A percentile compares a stretch with the other conserved stretches of the same genome.
phyloP scores from a whole-genome alignment of 1,284 basidiomycete genomes.

The Cryptococcus sp. region DNA sequence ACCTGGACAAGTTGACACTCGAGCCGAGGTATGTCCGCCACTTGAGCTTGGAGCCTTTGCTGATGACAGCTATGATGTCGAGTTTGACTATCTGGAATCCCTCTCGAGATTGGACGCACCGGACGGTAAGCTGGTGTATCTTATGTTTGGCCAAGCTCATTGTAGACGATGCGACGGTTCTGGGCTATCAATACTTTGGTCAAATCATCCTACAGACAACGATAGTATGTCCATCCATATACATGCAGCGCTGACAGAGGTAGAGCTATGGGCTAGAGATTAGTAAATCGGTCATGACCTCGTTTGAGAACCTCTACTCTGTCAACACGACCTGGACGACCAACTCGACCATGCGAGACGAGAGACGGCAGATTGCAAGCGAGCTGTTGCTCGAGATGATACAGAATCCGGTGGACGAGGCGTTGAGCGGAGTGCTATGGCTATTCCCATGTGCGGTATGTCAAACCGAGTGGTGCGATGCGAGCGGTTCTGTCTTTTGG shows the following conservation, averaged over 20 bases:
- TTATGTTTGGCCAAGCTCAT: background rate
- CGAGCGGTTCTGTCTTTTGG: no score
- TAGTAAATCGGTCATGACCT: conserved; percentile 6
- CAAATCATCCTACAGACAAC: conserved; percentile 20
- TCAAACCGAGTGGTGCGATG: no score
- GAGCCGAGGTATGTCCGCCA: conserved; percentile 11
- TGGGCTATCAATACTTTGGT: conserved; percentile 22
- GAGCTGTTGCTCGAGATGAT: background rate
- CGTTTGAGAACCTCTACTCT: conserved; percentile 11
- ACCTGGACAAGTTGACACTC: conserved; percentile 10
- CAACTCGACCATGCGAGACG: background rate
- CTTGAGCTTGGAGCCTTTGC: background rate
- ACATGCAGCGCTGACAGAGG: background rate
- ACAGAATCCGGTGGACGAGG: background rate
- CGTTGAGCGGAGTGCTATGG: conserved; percentile 25
- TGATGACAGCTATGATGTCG: conserved; percentile 10
- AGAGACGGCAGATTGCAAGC: background rate
- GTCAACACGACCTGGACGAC: conserved; percentile 17
- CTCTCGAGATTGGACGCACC: background rate
- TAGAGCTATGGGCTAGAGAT: conserved; percentile 24
- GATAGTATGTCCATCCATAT: conserved; percentile 4
- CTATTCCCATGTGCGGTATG: conserved; percentile 26
- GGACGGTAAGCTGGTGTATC: background rate
- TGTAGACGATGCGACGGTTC: background rate
- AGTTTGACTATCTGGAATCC: conserved; percentile 2